Evolutionary conservation across 1,139 yeast species (phyloP), one percentile per base, ranked within the genome.

Genomic region (Debaryomyces coudertii): DNA sequence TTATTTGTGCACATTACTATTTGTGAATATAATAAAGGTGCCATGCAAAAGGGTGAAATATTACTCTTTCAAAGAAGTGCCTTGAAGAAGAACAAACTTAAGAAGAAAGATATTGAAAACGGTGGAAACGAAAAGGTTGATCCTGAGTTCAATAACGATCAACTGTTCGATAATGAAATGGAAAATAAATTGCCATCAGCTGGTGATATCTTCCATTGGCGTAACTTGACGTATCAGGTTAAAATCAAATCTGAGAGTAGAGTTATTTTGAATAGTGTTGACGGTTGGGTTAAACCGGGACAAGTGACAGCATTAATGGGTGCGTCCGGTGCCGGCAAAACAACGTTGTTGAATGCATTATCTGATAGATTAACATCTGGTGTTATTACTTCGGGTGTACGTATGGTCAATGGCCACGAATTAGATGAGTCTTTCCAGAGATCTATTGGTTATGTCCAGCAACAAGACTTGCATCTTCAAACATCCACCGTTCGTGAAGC

Each of bases 291-390:
- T 40, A 83, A 84, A 59, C 92, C 92, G 7, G 70, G 70, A 37
- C 66, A 65, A 48, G 56, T 66, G 46, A 66, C 70, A 12, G 70
- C 70, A 12, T 57, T 86, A 34, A 85, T 87, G 93, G 95, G 95
- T 53, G 86, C 90, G 12, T 85, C 93, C 15, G 95, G 95, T 68
- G 95, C 95, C 43, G 95, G 95, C 71, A 87, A 87, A 61, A 87
- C 95, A 11, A 87, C 95, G 1, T 57, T 66, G 38, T 71, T 87
- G 47, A 89, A 87, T 67, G 85, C 87, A 48, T 71, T 87, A 53
- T 88, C 92, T 20, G 84, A 83, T 54, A 82, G 95, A 66, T 84
- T 85, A 33, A 85, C 90, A 16, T 78, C 81, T 74, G 95, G 95
- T 68, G 85, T 83, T 40, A 85, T 87, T 41, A 79, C 89, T 36